phyloP scores from a whole-genome alignment of 1,284 basidiomycete genomes.

The Mycosarcoma mackinlayi region DNA sequence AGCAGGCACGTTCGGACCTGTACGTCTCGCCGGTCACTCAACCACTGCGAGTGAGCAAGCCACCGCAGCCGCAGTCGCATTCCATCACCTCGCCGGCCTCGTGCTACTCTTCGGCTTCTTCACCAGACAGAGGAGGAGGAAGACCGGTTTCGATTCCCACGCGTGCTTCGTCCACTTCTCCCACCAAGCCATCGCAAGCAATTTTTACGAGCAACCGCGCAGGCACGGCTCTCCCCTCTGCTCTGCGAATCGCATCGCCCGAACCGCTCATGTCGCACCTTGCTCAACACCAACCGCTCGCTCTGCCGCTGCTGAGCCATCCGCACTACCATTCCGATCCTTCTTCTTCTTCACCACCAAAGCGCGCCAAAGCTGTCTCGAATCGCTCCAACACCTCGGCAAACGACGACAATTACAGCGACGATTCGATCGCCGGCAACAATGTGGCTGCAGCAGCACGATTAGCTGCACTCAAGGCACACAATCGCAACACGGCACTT shows the following conservation, averaged over 20 bases:
- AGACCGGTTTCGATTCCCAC: slow-evolving; percentile 7
- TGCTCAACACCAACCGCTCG: background rate
- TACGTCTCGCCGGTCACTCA: slow-evolving; percentile 13
- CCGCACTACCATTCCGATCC: background rate
- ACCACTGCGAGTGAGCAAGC: slow-evolving; percentile 17
- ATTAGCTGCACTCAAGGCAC: slow-evolving; percentile 9
- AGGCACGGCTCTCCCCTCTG: slow-evolving; percentile 8
- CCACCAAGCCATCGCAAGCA: slow-evolving; percentile 2
- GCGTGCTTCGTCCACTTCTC: slow-evolving; percentile 17
- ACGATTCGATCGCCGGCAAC: background rate
- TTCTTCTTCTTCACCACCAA: slow-evolving; percentile 8
- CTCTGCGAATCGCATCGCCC: slow-evolving; percentile 25
- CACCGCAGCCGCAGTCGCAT: too few relatives aligned
- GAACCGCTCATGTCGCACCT: background rate
- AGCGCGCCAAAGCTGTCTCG: slow-evolving; percentile 27
- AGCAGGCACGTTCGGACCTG: background rate
- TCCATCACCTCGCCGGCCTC: background rate
- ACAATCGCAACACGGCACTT: slow-evolving; percentile 16
- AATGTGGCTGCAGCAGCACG: background rate
- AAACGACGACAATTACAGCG: background rate
- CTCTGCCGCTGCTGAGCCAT: slow-evolving; percentile 1
- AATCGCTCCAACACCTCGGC: slow-evolving; percentile 10
- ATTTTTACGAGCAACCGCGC: background rate
- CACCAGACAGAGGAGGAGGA: background rate
- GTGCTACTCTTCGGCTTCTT: background rate